Conservation (phyloP, 805 yeast genomes). For the Soucietia sequanensis region DNA sequence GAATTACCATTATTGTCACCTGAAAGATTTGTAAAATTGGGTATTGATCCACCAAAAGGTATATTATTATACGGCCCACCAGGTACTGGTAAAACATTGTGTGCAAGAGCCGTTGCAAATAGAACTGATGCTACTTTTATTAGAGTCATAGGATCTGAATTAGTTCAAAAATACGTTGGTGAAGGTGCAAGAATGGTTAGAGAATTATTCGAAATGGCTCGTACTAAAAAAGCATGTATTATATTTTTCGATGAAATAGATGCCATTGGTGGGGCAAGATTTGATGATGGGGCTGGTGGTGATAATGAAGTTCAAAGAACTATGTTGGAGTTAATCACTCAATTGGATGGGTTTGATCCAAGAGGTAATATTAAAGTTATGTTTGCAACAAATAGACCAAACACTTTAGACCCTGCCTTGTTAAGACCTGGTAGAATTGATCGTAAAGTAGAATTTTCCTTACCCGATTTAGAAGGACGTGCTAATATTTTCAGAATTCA, state of each 20-base stretch:
- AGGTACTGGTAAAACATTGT: slow-evolving; percentile 96
- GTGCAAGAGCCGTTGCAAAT: slow-evolving; percentile 99
- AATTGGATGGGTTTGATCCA: slow-evolving; percentile 97
- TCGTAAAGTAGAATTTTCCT: slow-evolving; percentile 94
- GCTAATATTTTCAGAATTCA: slow-evolving; percentile 97
- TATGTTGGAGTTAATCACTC: slow-evolving; percentile 97
- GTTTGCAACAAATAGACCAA: slow-evolving; percentile 99
- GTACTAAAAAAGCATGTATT: slow-evolving; percentile 97
- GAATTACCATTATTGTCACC: slow-evolving; percentile 93
- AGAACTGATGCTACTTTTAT: slow-evolving; percentile 99
- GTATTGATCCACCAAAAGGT: slow-evolving; percentile 99
- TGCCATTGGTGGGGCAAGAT: slow-evolving; percentile 99
- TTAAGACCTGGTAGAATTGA: slow-evolving; percentile 98
- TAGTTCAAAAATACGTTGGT: slow-evolving; percentile 98
- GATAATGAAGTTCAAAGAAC: slow-evolving; percentile 99
- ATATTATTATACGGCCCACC: slow-evolving; percentile 96
- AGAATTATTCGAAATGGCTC: slow-evolving; percentile 98
- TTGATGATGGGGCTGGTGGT: slow-evolving; percentile 99
- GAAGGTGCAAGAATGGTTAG: slow-evolving; percentile 99
- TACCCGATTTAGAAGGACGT: slow-evolving; percentile 97
- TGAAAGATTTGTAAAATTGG: slow-evolving; percentile 93
- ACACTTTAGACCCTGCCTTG: slow-evolving; percentile 96
- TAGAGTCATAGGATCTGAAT: slow-evolving; percentile 96
- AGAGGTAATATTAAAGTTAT: slow-evolving; percentile 98
- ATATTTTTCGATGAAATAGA: slow-evolving; percentile 98